Evolutionary conservation across 2,329 filamentous ascomycete species (phyloP).

Genomic region (Coniochaeta hoffmannii): DNA sequence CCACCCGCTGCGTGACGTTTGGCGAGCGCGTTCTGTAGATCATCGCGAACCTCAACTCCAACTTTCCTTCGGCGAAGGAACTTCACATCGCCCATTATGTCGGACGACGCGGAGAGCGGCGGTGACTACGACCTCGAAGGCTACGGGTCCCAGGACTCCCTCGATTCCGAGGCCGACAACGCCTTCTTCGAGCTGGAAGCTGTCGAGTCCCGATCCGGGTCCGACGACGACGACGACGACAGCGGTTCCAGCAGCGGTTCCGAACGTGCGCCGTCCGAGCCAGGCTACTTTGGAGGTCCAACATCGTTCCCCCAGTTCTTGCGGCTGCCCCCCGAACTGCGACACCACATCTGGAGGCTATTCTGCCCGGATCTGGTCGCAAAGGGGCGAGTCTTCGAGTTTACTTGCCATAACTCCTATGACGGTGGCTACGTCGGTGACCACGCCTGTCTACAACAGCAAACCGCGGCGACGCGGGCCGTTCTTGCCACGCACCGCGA

Average conservation of each 20-base stretch:
- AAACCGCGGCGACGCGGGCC: slow-evolving; percentile 21
- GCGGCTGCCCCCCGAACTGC: slow-evolving; percentile 25
- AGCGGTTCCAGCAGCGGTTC: background rate
- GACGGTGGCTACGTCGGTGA: slow-evolving; percentile 8
- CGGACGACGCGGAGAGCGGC: slow-evolving; percentile 19
- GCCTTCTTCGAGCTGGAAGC: slow-evolving; percentile 23
- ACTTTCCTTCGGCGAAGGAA: background rate
- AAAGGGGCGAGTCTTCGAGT: slow-evolving; percentile 18
- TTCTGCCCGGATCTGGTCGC: slow-evolving; percentile 23
- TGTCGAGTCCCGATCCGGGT: slow-evolving; percentile 15
- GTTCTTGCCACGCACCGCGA: slow-evolving; percentile 22
- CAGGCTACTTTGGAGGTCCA: background rate
- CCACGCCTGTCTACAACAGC: slow-evolving; percentile 14
- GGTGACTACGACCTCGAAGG: slow-evolving; percentile 15
- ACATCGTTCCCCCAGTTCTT: slow-evolving; percentile 25
- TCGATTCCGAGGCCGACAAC: slow-evolving; percentile 8
- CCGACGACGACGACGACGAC: slow-evolving; percentile 1
- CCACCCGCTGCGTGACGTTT: background rate
- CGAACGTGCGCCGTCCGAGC: background rate
- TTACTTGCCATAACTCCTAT: slow-evolving; percentile 1
- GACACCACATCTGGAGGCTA: slow-evolving; percentile 24
- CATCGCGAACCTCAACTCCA: background rate
- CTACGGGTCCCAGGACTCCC: slow-evolving; percentile 10
- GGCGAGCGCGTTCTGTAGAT: too few species aligned
- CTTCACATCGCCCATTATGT: slow-evolving; percentile 24